These are phyloP conservation scores for Pseudotulostoma volvatum DNA, from an alignment of 495 filamentous ascomycete species.

Conservation along the genomic window DNA sequence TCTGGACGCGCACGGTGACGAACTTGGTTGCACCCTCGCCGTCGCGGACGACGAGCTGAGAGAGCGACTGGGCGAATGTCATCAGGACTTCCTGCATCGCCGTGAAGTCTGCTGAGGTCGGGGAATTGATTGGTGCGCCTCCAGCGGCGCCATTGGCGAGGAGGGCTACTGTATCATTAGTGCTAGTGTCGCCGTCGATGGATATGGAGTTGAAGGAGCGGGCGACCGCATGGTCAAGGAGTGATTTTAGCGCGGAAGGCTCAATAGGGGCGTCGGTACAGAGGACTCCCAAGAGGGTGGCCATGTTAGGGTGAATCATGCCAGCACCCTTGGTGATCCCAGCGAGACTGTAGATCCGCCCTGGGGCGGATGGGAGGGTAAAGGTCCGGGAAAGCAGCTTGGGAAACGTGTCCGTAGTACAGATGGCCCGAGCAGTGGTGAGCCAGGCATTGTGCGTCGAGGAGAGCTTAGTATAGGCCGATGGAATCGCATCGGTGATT, in stretches of 20 bases:
- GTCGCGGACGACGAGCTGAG: slow-evolving; percentile 86
- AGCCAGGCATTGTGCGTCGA: slow-evolving; percentile 75
- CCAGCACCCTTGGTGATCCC: slow-evolving; percentile 98
- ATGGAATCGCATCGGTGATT: slow-evolving; percentile 68
- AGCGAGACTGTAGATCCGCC: slow-evolving; percentile 58
- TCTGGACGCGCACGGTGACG: slow-evolving; percentile 74
- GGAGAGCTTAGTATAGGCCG: slow-evolving; percentile 50
- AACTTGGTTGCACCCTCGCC: slow-evolving; percentile 98
- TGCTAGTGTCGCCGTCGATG: slow-evolving; percentile 90
- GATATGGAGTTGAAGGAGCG: slow-evolving; percentile 94
- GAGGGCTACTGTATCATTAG: slow-evolving; percentile 89
- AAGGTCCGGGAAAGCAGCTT: slow-evolving; percentile 82
- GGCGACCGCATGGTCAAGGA: slow-evolving; percentile 61
- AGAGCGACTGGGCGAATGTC: slow-evolving; percentile 63
- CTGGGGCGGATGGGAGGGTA: slow-evolving; percentile 64
- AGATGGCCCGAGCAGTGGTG: slow-evolving; percentile 76
- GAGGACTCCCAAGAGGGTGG: slow-evolving; percentile 82
- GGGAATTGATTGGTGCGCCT: slow-evolving; percentile 40
- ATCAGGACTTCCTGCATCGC: slow-evolving; percentile 55
- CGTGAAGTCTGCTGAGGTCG: slow-evolving; percentile 43
- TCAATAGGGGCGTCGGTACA: slow-evolving; percentile 83
- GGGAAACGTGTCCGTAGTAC: slow-evolving; percentile 97
- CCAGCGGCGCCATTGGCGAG: slow-evolving; percentile 90
- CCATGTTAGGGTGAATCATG: slow-evolving; percentile 99
- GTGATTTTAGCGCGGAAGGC: slow-evolving; percentile 43